phyloP scores from a whole-genome alignment of 768 basidiomycete species.

The Boletellus sp. region DNA sequence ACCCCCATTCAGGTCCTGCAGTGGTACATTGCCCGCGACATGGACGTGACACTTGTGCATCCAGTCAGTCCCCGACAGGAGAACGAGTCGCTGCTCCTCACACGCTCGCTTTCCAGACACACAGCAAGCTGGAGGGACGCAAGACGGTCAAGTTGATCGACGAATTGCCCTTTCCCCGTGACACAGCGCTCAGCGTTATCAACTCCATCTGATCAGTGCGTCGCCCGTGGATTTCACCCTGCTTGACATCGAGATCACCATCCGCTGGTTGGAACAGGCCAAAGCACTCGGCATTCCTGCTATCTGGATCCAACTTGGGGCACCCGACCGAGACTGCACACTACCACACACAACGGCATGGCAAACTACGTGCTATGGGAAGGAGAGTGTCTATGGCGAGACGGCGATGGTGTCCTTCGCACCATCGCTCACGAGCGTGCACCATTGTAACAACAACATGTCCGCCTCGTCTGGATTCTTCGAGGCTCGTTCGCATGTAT shows the following conservation, averaged over 20 bases:
- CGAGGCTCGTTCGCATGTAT: too few species aligned
- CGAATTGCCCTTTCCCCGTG: conserved; percentile 53
- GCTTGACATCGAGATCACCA: conserved; percentile 55
- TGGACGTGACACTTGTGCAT: conserved; percentile 69
- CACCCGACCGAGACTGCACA: conserved; percentile 63
- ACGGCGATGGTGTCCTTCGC: conserved; percentile 57
- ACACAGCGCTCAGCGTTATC: conserved; percentile 75
- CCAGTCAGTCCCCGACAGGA: conserved; percentile 44
- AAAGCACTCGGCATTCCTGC: conserved; percentile 65
- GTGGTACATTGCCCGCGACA: conserved; percentile 66
- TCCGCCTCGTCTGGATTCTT: too few species aligned
- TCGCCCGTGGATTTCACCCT: neutral
- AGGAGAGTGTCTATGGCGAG: conserved; percentile 78
- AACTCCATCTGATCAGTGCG: conserved; percentile 50
- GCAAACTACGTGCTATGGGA: conserved; percentile 70
- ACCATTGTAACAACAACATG: conserved; percentile 19
- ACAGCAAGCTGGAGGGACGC: conserved; percentile 64
- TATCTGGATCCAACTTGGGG: conserved; percentile 89
- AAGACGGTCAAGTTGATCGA: conserved; percentile 51
- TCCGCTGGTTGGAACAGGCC: conserved; percentile 61
- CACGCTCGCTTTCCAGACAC: conserved; percentile 46
- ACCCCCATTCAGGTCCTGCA: conserved; percentile 54
- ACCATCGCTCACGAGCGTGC: conserved; percentile 21
- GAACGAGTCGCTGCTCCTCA: neutral
- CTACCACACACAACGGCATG: conserved; percentile 60